Evolutionary conservation across 805 yeast species (phyloP), one percentile per base, ranked within the genome.

Genomic region (Metschnikowia cubensis): DNA sequence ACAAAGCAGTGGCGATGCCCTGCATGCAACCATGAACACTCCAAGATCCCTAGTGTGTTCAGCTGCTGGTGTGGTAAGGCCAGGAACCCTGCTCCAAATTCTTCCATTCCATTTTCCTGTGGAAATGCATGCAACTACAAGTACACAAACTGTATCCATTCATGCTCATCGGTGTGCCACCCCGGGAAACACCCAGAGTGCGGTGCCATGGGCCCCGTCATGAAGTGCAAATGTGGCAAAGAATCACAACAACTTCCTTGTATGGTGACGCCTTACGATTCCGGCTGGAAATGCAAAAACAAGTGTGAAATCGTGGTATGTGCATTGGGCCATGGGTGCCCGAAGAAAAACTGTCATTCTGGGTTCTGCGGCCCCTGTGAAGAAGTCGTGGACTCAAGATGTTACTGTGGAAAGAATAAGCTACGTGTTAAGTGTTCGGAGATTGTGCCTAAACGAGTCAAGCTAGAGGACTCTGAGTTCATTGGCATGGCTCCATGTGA

Each of bases 1-100:
- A 75, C 76, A 40, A 79, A 77, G 44, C 71, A 75, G 37, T 90
- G 97, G 97, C 76, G 90, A 59, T 90, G 97, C 66, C 97, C 97
- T 0, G 79, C 87, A 3, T 87, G 96, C 64, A 89, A 82, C 67
- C 71, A 67, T 43, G 80, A 69, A 32, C 69, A 71, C 45, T 71
- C 67, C 46, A 65, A 69, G 59, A 73, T 78, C 41, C 90, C 88
- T 35, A 76, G 67, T 55, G 76, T 65, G 36, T 84, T 80, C 65
- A 80, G 80, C 0, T 90, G 97, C 62, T 90, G 97, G 97, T 90
- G 97, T 73, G 92, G 91, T 1, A 85, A 87, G 59, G 79, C 77
- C 2, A 70, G 80, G 17, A 81, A 87, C 55, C 97, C 97, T 0
- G 69, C 64, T 3, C 66, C 75, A 0, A 82, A 84, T 58, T 66